Percentiles rank a stretch among this genome's conserved stretches.
These are phyloP conservation scores for Zygotorulaspora florentina DNA, from an alignment of 805 yeast genomes.

Conservation along the genomic window DNA sequence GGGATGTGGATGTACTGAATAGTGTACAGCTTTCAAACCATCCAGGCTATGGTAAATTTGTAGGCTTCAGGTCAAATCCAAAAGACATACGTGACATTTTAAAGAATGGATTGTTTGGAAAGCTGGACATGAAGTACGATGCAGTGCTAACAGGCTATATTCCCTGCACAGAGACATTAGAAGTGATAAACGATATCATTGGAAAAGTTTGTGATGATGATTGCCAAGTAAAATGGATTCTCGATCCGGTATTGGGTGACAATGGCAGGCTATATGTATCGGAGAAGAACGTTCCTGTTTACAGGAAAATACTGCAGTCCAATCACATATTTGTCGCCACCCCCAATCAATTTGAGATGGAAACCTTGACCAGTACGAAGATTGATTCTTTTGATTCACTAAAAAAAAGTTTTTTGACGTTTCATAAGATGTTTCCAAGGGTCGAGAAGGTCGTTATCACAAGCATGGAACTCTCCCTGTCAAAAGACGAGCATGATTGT, in stretches of 20 bases:
- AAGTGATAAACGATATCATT: conserved; percentile 45
- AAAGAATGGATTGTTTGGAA: conserved; percentile 50
- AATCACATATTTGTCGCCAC: conserved; percentile 51
- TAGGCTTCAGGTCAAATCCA: conserved; percentile 51
- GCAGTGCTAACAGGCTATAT: conserved; percentile 77
- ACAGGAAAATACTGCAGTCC: conserved; percentile 43
- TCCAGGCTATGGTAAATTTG: conserved; percentile 75
- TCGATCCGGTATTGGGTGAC: conserved; percentile 94
- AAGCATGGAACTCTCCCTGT: conserved; percentile 39
- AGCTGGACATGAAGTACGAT: conserved; percentile 49
- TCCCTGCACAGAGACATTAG: conserved; percentile 56
- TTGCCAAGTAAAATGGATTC: conserved; percentile 48
- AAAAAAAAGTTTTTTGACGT: conserved; percentile 37
- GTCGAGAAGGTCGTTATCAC: conserved; percentile 57
- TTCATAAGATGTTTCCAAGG: conserved; percentile 41
- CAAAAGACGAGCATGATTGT: conserved; percentile 3
- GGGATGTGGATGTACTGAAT: conserved; percentile 90
- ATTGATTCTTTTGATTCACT: conserved; percentile 40
- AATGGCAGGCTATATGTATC: conserved; percentile 77
- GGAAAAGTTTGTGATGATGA: conserved; percentile 28
- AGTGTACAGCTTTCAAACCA: conserved; percentile 89
- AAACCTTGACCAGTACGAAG: conserved; percentile 47
- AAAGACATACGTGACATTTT: conserved; percentile 44
- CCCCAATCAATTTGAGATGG: conserved; percentile 76
- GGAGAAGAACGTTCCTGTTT: conserved; percentile 49